Conservation (phyloP, 164 flowering plant genomes). For the Chloranthus sessilifolius region DNA sequence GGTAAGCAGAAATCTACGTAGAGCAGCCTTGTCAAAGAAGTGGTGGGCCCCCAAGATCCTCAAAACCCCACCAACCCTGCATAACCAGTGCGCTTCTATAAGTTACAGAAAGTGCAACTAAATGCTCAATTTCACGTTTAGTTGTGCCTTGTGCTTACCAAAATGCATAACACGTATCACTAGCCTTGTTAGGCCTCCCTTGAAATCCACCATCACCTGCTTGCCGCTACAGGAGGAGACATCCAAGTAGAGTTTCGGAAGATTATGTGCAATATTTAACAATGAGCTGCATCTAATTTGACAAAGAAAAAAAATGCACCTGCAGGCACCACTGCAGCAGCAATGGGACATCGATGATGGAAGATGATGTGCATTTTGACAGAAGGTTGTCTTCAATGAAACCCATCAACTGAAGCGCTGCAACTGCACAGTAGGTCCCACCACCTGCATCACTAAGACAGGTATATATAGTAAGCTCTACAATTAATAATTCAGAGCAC, state of each 20-base stretch:
- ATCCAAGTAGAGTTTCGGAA: no score
- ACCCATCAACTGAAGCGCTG: conserved; percentile 92
- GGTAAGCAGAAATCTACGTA: conserved; percentile 55
- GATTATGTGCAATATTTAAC: no score
- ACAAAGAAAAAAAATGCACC: conserved; percentile 32
- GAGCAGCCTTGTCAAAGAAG: conserved; percentile 50
- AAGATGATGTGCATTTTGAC: conserved; percentile 30
- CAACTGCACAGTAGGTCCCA: conserved; percentile 90
- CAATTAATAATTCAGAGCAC: no score
- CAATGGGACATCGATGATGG: conserved; percentile 46
- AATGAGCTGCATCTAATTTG: not conserved
- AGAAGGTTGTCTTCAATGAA: conserved; percentile 55
- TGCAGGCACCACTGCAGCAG: conserved; percentile 83
- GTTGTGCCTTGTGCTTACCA: conserved; percentile 44
- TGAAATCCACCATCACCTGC: conserved; percentile 89
- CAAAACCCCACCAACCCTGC: conserved; percentile 78
- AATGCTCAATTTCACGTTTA: not conserved
- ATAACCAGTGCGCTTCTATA: conserved; percentile 5
- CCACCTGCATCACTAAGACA: conserved; percentile 84
- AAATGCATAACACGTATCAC: conserved; percentile 95
- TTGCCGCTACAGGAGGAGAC: conserved; percentile 58
- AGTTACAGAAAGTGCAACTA: not conserved
- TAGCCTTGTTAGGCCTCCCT: conserved; percentile 81
- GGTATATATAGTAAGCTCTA: conserved; percentile 8
- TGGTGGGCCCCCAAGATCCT: conserved; percentile 59